These are phyloP conservation scores for Debaryomyces robertsiae DNA, from an alignment of 1,139 yeast species.

Conservation along the genomic window DNA sequence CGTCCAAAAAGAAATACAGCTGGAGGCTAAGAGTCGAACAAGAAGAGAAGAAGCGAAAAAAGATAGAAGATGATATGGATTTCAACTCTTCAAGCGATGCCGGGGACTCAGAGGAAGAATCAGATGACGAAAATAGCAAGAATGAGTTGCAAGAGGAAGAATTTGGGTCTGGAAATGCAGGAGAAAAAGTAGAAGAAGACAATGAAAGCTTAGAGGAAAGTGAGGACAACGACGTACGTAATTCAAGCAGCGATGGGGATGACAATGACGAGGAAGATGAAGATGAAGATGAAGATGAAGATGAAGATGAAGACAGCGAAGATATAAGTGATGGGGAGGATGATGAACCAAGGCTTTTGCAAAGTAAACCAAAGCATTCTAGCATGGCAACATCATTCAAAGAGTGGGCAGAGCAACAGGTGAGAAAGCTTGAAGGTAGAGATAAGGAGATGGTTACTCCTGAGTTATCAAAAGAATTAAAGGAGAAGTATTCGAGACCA, in stretches of 20 bases:
- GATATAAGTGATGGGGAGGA: conserved; percentile 23
- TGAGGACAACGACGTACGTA: conserved; percentile 18
- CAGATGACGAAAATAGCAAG: conserved; percentile 16
- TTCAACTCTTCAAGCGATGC: conserved; percentile 27
- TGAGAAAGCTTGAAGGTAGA: conserved; percentile 61
- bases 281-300: conserved; percentile 34
- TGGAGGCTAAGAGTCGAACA: conserved; percentile 45
- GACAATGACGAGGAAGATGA: conserved; percentile 40
- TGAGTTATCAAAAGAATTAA: conserved; percentile 51
- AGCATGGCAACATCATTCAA: conserved; percentile 50
- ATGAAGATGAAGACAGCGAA: conserved; percentile 22
- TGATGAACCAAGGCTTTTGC: conserved; percentile 36
- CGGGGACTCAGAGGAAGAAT: conserved; percentile 22
- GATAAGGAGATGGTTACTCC: conserved; percentile 49
- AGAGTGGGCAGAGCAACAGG: conserved; percentile 63
- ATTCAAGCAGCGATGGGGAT: conserved; percentile 12
- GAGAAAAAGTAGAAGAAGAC: conserved; percentile 15
- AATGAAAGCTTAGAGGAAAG: conserved; percentile 14
- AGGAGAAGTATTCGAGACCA: conserved; percentile 43
- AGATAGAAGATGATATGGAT: conserved; percentile 41
- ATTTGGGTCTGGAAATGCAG: conserved; percentile 21
- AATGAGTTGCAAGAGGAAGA: conserved; percentile 25
- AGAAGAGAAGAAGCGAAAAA: conserved; percentile 37
- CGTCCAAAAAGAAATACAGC: conserved; percentile 42
- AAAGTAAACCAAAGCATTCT: conserved; percentile 46